These are phyloP conservation scores for Dryadomyces quercus-mongolicae DNA, from an alignment of 2,329 filamentous ascomycete genomes.

Conservation along the genomic window DNA sequence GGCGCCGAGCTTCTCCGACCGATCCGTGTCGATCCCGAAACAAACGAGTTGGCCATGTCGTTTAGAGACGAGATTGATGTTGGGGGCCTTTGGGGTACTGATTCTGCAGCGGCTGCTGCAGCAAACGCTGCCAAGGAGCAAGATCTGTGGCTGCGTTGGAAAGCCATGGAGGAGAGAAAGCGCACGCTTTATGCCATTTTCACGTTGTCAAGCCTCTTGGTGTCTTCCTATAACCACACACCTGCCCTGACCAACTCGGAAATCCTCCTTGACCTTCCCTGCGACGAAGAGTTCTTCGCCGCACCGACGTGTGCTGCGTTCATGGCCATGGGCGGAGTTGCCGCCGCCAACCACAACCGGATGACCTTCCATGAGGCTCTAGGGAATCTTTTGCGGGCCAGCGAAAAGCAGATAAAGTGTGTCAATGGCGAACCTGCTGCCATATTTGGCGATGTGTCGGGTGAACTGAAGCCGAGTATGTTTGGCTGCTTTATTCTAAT, in stretches of 20 bases:
- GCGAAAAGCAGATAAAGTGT: constrained; percentile 35
- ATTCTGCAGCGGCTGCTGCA: background rate
- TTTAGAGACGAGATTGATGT: constrained; percentile 38
- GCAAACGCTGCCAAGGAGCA: constrained; percentile 42
- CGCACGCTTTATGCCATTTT: constrained; percentile 87
- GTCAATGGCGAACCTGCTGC: constrained; percentile 23
- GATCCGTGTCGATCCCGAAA: constrained; percentile 27
- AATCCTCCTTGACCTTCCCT: constrained; percentile 77
- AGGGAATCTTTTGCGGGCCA: constrained; percentile 67
- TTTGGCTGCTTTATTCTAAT: constrained; percentile 89
- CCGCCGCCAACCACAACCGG: constrained; percentile 55
- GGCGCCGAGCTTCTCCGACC: constrained; percentile 60
- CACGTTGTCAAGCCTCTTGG: constrained; percentile 77
- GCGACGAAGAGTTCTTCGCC: constrained; percentile 82
- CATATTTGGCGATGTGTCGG: constrained; percentile 33
- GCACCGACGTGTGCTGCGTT: constrained; percentile 77
- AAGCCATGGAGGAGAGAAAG: constrained; percentile 77
- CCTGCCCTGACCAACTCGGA: constrained; percentile 91
- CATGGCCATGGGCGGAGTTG: constrained; percentile 60
- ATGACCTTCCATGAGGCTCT: constrained; percentile 74
- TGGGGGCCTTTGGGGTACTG: constrained; percentile 26
- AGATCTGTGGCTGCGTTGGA: constrained; percentile 82
- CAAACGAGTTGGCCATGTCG: constrained; percentile 40
- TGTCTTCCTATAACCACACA: constrained; percentile 85
- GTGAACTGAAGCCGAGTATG: constrained; percentile 68